phyloP scores from a whole-genome alignment of 805 yeast genomes.

The Hanseniaspora taiwanica region DNA sequence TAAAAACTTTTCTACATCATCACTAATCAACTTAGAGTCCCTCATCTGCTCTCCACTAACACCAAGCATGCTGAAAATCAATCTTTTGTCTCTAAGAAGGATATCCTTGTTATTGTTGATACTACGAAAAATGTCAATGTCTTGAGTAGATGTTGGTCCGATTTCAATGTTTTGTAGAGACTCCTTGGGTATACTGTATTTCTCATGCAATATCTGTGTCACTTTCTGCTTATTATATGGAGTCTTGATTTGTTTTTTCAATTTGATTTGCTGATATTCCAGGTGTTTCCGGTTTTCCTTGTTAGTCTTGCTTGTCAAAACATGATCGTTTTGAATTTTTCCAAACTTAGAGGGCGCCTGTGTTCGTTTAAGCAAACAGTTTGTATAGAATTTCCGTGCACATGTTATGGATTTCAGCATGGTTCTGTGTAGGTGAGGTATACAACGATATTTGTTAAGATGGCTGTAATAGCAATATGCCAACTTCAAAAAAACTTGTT shows the following conservation, averaged over 20 bases:
- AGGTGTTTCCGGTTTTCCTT: conserved; percentile 10
- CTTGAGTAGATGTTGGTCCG: conserved; percentile 27
- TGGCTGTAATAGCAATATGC: too few relatives aligned
- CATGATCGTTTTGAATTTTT: conserved; percentile 3
- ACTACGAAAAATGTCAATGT: conserved; percentile 17
- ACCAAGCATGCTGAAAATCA: conserved; percentile 45
- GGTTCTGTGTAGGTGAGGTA: too few relatives aligned
- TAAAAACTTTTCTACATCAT: conserved; percentile 40
- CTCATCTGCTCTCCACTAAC: conserved; percentile 41
- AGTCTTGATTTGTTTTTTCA: conserved; percentile 13
- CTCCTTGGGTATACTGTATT: conserved; percentile 10
- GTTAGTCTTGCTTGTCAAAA: conserved; percentile 10
- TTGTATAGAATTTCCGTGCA: not conserved
- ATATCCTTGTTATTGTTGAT: conserved; percentile 4
- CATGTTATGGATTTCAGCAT: not conserved
- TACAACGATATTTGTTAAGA: too few relatives aligned
- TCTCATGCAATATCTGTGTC: conserved; percentile 11
- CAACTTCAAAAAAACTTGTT: too few relatives aligned
- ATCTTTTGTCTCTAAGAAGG: conserved; percentile 28
- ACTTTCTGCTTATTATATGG: conserved; percentile 20
- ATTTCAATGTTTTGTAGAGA: conserved; percentile 15
- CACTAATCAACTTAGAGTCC: conserved; percentile 43
- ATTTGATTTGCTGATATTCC: conserved; percentile 9
- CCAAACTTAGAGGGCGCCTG: conserved; percentile 4
- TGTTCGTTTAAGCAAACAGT: not conserved